Percentiles rank a stretch among this genome's conserved stretches.
These are phyloP conservation scores for Ophiostoma australiae DNA, from an alignment of 2,329 filamentous ascomycete species.

Conservation along the genomic window DNA sequence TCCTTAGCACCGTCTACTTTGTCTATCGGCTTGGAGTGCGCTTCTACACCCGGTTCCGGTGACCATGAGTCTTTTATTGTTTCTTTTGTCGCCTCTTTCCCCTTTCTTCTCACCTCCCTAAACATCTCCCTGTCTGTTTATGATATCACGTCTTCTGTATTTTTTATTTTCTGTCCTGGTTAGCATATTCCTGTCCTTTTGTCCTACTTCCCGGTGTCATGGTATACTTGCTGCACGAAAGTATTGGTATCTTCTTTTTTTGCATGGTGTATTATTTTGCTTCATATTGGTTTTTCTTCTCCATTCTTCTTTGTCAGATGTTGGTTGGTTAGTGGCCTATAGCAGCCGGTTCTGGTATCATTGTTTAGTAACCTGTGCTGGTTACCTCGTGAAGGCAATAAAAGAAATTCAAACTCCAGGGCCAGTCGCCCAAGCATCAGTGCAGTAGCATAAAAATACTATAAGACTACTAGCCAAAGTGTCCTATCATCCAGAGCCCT, in stretches of 20 bases:
- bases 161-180: not conserved
- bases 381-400: not conserved
- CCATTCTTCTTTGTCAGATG: too few relatives aligned
- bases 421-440: not conserved
- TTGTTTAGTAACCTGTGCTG: not conserved
- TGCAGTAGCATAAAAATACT: not conserved
- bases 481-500: too few relatives aligned
- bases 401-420: not conserved
- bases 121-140: not conserved
- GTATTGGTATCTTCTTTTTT: not conserved
- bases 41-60: conserved; percentile 8
- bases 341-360: not conserved
- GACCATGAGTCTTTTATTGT: not conserved
- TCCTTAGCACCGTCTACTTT: conserved; percentile 34
- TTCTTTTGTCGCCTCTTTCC: not conserved
- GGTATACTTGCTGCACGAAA: not conserved
- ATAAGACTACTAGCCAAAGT: too few relatives aligned
- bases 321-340: not conserved
- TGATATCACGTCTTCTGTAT: not conserved
- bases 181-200: not conserved
- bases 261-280: not conserved
- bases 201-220: not conserved
- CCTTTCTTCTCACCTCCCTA: not conserved
- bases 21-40: conserved; percentile 17
- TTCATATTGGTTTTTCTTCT: not conserved